A percentile compares a stretch with the other conserved stretches of the same genome.
phyloP scores from a whole-genome alignment of 495 filamentous ascomycete genomes.

The Aspergillus kassunensis region DNA sequence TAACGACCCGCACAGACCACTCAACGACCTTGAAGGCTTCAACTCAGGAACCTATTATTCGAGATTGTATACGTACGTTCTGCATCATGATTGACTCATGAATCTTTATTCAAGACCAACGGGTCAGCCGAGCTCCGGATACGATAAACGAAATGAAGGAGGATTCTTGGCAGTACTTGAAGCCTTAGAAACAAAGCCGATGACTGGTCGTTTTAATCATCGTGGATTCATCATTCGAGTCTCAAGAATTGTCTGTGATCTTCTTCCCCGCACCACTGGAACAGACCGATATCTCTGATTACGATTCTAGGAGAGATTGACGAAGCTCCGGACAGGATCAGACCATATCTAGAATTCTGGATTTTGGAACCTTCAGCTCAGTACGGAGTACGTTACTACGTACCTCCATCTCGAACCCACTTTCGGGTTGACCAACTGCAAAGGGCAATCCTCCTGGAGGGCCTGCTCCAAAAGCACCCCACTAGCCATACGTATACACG shows the following conservation, averaged over 20 bases:
- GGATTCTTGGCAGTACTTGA: conserved; percentile 19
- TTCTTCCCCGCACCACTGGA: conserved; percentile 25
- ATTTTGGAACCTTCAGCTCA: neutral
- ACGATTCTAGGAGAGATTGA: no score
- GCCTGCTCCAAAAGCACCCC: neutral
- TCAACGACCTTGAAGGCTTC: no score
- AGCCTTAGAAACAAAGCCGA: conserved; percentile 10
- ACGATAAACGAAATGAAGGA: neutral
- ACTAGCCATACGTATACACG: neutral
- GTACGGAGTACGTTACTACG: no score
- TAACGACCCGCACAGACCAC: no score
- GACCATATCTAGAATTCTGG: neutral
- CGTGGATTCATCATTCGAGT: no score
- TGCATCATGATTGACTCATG: no score
- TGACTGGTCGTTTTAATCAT: conserved; percentile 19
- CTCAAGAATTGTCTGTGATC: conserved; percentile 23
- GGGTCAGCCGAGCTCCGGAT: no score
- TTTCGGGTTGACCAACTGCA: neutral
- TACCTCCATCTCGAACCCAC: neutral
- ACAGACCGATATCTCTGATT: conserved; percentile 6
- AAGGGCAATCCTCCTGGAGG: neutral
- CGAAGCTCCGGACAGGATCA: neutral
- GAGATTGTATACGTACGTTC: no score
- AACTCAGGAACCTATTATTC: no score
- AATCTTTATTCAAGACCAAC: no score